Evolutionary conservation across 306 rosid genomes (phyloP), one percentile per base, ranked within the genome.

Genomic region (Chamaecrista fasciculata): DNA sequence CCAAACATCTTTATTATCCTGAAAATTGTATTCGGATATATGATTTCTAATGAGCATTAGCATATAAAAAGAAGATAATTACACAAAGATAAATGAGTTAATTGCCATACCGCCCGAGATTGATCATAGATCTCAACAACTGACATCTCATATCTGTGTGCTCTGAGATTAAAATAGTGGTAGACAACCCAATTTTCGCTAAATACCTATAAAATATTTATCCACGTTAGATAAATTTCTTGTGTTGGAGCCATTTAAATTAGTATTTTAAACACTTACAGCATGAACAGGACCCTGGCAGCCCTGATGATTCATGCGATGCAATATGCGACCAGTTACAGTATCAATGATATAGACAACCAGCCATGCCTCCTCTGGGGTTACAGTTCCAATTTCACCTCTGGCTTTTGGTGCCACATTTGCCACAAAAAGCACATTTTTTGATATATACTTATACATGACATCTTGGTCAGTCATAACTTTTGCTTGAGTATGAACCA

Each of bases 111-210:
- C 84, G 89, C 99, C 19, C 97, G 91, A 57, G 99, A 91, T 78
- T 89, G 96, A 81, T 95, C 99, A 46, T 89, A 95, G 77, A 95
- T 79, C 84, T 95, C 99, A n/a, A 95, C 76, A 61, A 95, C 95
- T 50, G 99, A 89, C 89, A 91, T 89, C 91, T 95, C 99, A 52
- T 82, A 83, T 91, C 97, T 87, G 85, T 95, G 99, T 36, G 97
- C 99, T 81, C 93, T 91, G 71, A 95, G 96, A 77, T 95, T 95
- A 65, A 91, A 95, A 85, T 95, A 95, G 87, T 95, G 99, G 77
- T 89, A 95, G 71, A 95, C 96, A 80, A 95, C 96, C 99, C 99
- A 95, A 67, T 95, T 95, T 86, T 95, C 99, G 61, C 99, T 91
- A 77, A 91, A 87, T 75, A 91, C 95, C 99, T 95, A 77, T 53